phyloP scores from a whole-genome alignment of 1,139 yeast species.

The Suhomyces coccinellae region DNA sequence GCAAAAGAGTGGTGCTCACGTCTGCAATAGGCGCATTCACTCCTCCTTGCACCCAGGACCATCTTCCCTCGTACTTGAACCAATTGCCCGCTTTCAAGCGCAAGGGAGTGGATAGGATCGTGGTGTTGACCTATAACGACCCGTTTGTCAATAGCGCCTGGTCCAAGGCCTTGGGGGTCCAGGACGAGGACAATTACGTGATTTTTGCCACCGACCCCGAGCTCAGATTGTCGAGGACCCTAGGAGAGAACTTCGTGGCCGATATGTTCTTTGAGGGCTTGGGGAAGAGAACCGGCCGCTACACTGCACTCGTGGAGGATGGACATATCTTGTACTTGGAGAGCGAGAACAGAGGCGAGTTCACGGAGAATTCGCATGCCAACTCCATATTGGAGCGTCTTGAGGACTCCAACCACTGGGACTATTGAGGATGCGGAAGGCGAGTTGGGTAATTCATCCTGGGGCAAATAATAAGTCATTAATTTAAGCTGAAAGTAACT shows the following conservation, averaged over 20 bases:
- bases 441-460: too few species aligned
- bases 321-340: constrained; percentile 33
- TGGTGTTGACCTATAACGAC: constrained; percentile 76
- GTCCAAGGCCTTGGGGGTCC: constrained; percentile 17
- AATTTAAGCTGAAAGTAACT: too few species aligned
- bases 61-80: constrained; percentile 72
- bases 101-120: constrained; percentile 70
- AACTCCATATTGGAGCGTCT: constrained; percentile 49
- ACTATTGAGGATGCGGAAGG: too few species aligned
- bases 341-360: constrained; percentile 58
- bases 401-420: constrained; percentile 8
- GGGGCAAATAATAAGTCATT: too few species aligned
- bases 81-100: constrained; percentile 53
- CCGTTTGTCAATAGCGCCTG: constrained; percentile 43
- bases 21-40: constrained; percentile 50
- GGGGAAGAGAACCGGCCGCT: constrained; percentile 19
- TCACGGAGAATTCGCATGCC: constrained; percentile 59
- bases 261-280: constrained; percentile 48
- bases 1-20: constrained; percentile 22
- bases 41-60: constrained; percentile 81
- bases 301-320: constrained; percentile 21
- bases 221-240: constrained; percentile 57
- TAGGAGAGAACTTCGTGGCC: constrained; percentile 54
- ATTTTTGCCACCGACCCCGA: constrained; percentile 76
- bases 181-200: constrained; percentile 38